Percentiles rank a stretch among this genome's conserved stretches.
Evolutionary conservation across 805 yeast genomes (phyloP).

Genomic region (Spathaspora sp.): DNA sequence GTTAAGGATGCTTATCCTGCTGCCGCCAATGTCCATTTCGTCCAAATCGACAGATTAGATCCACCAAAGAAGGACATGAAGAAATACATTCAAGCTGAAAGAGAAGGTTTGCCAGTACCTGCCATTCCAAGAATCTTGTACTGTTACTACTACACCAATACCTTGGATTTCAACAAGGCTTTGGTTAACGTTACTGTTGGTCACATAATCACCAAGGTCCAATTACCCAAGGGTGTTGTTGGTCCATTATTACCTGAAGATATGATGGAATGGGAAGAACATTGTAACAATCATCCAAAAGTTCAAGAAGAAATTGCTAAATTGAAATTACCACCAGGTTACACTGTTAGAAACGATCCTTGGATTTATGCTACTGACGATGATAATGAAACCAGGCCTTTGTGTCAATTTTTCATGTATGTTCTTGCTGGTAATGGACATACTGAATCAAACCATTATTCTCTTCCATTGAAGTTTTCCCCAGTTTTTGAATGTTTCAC

Average conservation of each 20-base stretch:
- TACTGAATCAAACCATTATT: conserved; percentile 71
- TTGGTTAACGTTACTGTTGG: conserved; percentile 62
- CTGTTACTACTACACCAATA: conserved; percentile 61
- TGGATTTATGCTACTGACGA: conserved; percentile 87
- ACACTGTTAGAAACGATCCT: conserved; percentile 61
- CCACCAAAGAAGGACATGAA: conserved; percentile 77
- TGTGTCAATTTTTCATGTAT: conserved; percentile 74
- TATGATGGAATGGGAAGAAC: conserved; percentile 49
- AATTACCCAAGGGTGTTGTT: conserved; percentile 56
- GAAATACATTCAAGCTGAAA: conserved; percentile 65
- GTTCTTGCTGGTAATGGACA: conserved; percentile 60
- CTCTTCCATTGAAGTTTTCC: conserved; percentile 67
- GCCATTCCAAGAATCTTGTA: conserved; percentile 66
- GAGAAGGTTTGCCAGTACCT: conserved; percentile 45
- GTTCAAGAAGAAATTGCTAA: conserved; percentile 65
- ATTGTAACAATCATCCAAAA: conserved; percentile 50
- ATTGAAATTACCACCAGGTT: conserved; percentile 57
- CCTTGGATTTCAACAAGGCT: conserved; percentile 60
- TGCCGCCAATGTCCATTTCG: conserved; percentile 54
- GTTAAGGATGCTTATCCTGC: conserved; percentile 57
- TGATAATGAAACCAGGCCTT: conserved; percentile 53
- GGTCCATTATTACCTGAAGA: conserved; percentile 75
- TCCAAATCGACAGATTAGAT: conserved; percentile 65
- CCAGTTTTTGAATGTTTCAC: conserved; percentile 68
- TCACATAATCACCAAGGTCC: conserved; percentile 55